phyloP scores from a whole-genome alignment of 1,284 basidiomycete genomes.

The Rhodotorula mucilaginosa region DNA sequence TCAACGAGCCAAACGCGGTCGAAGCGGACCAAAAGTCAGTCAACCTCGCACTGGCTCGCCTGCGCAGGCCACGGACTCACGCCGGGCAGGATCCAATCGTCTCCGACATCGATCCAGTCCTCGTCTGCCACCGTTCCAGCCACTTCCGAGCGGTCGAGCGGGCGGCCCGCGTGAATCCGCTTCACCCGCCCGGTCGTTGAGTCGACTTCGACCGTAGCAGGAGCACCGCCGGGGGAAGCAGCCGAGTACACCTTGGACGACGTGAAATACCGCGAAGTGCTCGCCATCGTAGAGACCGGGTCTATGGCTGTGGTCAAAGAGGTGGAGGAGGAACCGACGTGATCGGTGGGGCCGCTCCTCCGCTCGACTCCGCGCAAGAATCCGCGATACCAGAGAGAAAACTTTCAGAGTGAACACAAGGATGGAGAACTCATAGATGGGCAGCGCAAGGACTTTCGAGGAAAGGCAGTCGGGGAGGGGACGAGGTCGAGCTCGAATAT shows the following conservation, averaged over 20 bases:
- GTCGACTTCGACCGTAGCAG: slow-evolving; percentile 7
- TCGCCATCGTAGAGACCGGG: neutral
- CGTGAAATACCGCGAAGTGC: slow-evolving; percentile 2
- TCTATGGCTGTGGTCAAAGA: neutral
- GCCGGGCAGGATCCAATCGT: slow-evolving; percentile 74
- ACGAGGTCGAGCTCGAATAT: no score
- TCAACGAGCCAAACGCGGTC: neutral
- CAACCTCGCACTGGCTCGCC: neutral
- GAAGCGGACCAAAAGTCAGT: neutral
- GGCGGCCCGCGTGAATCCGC: neutral
- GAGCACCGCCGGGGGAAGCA: neutral
- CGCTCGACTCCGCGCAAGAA: no score
- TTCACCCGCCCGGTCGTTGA: slow-evolving; percentile 4
- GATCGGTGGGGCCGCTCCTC: no score
- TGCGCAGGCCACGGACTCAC: slow-evolving; percentile 54
- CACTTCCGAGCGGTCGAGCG: neutral
- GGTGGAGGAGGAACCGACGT: neutral
- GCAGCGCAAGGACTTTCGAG: neutral
- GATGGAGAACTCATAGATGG: neutral
- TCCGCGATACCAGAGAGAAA: no score
- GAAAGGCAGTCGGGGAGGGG: neutral
- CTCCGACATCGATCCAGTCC: slow-evolving; percentile 63
- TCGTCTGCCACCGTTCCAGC: slow-evolving; percentile 32
- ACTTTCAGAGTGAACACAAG: neutral
- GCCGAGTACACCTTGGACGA: neutral